phyloP scores from a whole-genome alignment of 192 early-diverging fungal species.

The Coemansia erecta region DNA sequence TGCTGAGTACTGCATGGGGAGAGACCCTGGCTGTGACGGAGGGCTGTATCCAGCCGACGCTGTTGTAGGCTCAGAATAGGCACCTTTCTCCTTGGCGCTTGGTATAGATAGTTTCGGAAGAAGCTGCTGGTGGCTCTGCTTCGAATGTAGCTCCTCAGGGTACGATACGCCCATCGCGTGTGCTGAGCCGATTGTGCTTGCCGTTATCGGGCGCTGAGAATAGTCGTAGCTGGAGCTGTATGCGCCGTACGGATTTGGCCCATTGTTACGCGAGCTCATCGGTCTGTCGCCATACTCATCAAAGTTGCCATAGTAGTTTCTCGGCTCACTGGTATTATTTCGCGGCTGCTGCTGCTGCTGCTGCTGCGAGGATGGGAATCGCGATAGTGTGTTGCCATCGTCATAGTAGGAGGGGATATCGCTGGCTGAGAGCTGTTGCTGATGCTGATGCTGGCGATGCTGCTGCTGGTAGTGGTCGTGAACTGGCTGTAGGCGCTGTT shows the following conservation, averaged over 20 bases:
- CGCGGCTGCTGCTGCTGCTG: no score
- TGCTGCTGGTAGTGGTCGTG: slow-evolving; percentile 11
- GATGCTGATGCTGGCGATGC: slow-evolving; percentile 6
- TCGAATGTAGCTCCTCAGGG: slow-evolving; percentile 13
- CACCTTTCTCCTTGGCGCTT: slow-evolving; percentile 7
- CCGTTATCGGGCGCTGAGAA: slow-evolving; percentile 11
- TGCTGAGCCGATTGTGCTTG: slow-evolving; percentile 23
- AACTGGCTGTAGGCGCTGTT: slow-evolving; percentile 13
- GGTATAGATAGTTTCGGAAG: slow-evolving; percentile 7
- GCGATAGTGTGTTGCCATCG: slow-evolving; percentile 1
- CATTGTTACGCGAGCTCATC: slow-evolving; percentile 3
- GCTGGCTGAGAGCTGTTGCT: not conserved
- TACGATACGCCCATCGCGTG: slow-evolving; percentile 13
- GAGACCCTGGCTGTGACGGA: slow-evolving; percentile 22
- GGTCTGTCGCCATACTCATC: slow-evolving; percentile 7
- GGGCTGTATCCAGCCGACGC: slow-evolving; percentile 33
- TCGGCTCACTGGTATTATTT: no score
- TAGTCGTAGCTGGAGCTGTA: slow-evolving; percentile 1
- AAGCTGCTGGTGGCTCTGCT: slow-evolving; percentile 34
- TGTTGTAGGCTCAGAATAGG: slow-evolving; percentile 7
- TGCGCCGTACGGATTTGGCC: not conserved
- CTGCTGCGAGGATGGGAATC: not conserved
- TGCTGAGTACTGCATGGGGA: slow-evolving; percentile 19
- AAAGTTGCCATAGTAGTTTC: slow-evolving; percentile 3
- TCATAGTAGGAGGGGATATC: not conserved